Conservation (phyloP, 129 eudicot genomes). For the Scalesia atractyloides region DNA sequence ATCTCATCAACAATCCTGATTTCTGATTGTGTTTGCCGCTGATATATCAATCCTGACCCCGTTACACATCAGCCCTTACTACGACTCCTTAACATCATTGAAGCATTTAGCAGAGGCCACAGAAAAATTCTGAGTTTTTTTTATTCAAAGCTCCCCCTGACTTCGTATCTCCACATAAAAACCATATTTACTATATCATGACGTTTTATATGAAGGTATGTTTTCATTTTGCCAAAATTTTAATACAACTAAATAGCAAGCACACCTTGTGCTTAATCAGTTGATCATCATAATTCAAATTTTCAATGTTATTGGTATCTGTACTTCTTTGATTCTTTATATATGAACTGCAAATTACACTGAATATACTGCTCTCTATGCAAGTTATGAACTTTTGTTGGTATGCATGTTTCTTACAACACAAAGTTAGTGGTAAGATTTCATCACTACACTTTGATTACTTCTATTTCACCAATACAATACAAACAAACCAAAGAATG, state of each 20-base stretch:
- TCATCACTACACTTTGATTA: conserved; percentile 1
- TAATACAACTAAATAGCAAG: background rate
- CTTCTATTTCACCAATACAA: background rate
- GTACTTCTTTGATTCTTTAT: background rate
- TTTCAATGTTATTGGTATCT: background rate
- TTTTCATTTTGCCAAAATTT: background rate
- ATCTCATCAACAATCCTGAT: too few relatives aligned
- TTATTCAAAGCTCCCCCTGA: too few relatives aligned
- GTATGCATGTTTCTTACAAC: conserved; percentile 34
- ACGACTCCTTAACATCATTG: too few relatives aligned
- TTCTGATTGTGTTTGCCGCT: too few relatives aligned
- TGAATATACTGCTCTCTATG: background rate
- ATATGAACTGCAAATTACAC: background rate
- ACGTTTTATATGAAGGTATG: background rate
- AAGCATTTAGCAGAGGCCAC: too few relatives aligned
- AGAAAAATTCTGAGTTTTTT: too few relatives aligned
- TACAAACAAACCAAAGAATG: background rate
- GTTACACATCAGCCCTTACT: too few relatives aligned
- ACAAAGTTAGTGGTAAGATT: conserved; percentile 52
- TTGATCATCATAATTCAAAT: background rate
- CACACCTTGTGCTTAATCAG: background rate
- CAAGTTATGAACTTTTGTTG: background rate
- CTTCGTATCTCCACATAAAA: too few relatives aligned
- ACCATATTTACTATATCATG: background rate
- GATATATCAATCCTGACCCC: too few relatives aligned